Conservation (phyloP, 2,329 filamentous ascomycete species). For the Orbilia oligospora region DNA sequence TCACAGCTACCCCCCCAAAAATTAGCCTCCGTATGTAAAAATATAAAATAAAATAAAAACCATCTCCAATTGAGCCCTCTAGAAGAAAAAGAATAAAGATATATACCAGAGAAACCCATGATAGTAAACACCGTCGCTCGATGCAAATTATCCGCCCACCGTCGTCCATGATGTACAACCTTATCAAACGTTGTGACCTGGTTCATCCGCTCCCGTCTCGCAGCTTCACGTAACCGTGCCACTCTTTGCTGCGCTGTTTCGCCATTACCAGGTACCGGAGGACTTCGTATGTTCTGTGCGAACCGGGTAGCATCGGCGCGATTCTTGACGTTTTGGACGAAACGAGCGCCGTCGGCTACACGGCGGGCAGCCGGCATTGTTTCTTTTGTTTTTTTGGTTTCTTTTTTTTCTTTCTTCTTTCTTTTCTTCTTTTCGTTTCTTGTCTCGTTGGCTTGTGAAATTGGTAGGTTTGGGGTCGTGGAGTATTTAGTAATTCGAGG, state of each 20-base stretch:
- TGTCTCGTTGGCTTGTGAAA: not conserved
- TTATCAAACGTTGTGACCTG: slow-evolving; percentile 73
- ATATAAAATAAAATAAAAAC: too few relatives aligned
- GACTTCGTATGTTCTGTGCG: slow-evolving; percentile 55
- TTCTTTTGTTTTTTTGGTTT: slow-evolving; percentile 2
- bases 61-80: too few relatives aligned
- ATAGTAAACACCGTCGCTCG: slow-evolving; percentile 74
- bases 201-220: slow-evolving; percentile 69
- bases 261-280: slow-evolving; percentile 39
- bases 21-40: slow-evolving; percentile 3
- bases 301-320: slow-evolving; percentile 58
- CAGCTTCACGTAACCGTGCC: slow-evolving; percentile 70
- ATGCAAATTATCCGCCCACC: slow-evolving; percentile 75
- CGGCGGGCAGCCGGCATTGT: slow-evolving; percentile 52
- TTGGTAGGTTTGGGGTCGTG: slow-evolving; percentile 15
- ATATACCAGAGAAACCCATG: slow-evolving; percentile 74
- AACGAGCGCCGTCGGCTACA: slow-evolving; percentile 57
- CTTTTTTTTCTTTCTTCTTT: slow-evolving; percentile 7
- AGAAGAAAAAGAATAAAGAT: not conserved
- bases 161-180: slow-evolving; percentile 71
- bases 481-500: not conserved
- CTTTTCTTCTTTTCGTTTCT: not conserved
- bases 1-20: slow-evolving; percentile 46
- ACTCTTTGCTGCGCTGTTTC: slow-evolving; percentile 73
- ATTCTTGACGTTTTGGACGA: slow-evolving; percentile 59